Evolutionary conservation across 176 grass and related monocot genomes (phyloP).

Genomic region (Triticum timopheevii): DNA sequence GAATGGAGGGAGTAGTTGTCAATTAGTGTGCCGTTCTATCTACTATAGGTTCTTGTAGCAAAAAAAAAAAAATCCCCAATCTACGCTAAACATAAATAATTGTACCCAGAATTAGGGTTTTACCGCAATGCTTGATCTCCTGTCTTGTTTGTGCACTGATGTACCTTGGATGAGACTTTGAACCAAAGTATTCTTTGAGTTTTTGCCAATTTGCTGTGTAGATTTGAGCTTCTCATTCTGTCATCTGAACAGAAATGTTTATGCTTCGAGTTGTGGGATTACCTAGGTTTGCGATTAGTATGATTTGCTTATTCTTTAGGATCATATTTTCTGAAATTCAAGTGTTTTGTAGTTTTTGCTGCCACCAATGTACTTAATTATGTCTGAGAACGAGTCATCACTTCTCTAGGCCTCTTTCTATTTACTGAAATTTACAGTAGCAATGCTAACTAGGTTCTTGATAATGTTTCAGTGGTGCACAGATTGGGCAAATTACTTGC

Average conservation of each 20-base stretch:
- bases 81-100: neutral
- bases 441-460: slow-evolving; percentile 11
- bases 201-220: neutral
- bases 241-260: neutral
- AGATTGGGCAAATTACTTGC: slow-evolving; percentile 66
- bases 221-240: neutral
- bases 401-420: neutral
- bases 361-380: neutral
- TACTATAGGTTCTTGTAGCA: neutral
- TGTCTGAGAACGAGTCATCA: neutral
- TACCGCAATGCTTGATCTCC: neutral
- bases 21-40: neutral
- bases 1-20: too few species aligned
- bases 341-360: neutral
- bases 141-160: neutral
- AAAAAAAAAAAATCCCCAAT: neutral
- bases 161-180: neutral
- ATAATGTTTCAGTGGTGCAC: slow-evolving; percentile 43
- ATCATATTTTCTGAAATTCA: neutral
- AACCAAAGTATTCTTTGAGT: neutral
- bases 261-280: neutral
- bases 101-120: neutral
- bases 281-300: neutral
- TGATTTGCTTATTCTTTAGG: neutral
- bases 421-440: slow-evolving; percentile 24